Percentiles rank a stretch among this genome's conserved stretches.
Conservation (phyloP, 1,284 basidiomycete species). For the Pseudomicrostroma phylloplanum region DNA sequence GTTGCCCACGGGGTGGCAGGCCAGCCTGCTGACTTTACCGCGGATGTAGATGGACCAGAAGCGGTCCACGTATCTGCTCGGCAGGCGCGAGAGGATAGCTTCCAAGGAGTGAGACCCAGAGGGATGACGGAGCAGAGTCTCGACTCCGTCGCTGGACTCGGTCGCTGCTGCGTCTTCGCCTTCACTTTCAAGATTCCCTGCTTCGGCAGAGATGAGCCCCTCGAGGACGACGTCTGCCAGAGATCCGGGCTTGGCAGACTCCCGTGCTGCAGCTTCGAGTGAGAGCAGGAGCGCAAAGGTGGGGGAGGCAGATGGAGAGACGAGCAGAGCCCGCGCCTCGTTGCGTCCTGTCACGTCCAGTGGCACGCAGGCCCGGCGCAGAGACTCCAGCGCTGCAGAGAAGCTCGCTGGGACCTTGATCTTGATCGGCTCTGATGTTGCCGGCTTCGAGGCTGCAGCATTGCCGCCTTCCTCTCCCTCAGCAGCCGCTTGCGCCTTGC, state of each 20-base stretch:
- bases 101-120: constrained; percentile 44
- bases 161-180: neutral
- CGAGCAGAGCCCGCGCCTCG: neutral
- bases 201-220: constrained; percentile 19
- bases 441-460: constrained; percentile 4
- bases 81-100: constrained; percentile 18
- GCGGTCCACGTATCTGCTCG: constrained; percentile 12
- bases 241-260: constrained; percentile 7
- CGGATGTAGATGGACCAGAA: constrained; percentile 39
- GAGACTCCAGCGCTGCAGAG: neutral
- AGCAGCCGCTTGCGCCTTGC: constrained; percentile 23
- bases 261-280: constrained; percentile 16
- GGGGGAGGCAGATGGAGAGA: constrained; percentile 32
- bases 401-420: neutral
- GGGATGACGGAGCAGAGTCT: constrained; percentile 40
- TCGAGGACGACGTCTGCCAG: constrained; percentile 32
- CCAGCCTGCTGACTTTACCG: constrained; percentile 35
- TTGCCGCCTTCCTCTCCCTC: constrained; percentile 7
- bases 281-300: constrained; percentile 34
- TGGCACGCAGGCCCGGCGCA: constrained; percentile 10
- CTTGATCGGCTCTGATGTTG: neutral
- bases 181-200: neutral
- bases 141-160: constrained; percentile 20
- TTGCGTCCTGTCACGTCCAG: constrained; percentile 19
- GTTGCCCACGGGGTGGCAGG: constrained; percentile 43